Evolutionary conservation across 2,329 filamentous ascomycete species (phyloP).

Genomic region (Exophiala alcalophila): DNA sequence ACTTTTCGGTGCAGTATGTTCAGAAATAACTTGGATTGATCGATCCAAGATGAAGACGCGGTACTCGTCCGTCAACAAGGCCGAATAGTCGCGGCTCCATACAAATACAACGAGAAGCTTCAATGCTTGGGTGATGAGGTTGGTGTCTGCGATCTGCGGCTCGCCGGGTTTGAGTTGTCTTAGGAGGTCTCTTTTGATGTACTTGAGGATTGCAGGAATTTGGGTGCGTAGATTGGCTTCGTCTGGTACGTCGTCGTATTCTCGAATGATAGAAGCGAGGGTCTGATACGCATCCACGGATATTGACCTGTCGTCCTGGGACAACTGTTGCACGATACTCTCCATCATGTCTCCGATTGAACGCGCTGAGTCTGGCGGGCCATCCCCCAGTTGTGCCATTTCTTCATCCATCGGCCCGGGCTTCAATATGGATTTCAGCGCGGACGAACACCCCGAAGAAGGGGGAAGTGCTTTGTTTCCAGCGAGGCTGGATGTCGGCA

Average conservation of each 20-base stretch:
- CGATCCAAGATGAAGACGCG: constrained; percentile 76
- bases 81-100: constrained; percentile 67
- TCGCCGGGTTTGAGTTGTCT: constrained; percentile 34
- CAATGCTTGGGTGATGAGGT: constrained; percentile 72
- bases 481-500: constrained; percentile 36
- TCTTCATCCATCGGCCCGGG: constrained; percentile 43
- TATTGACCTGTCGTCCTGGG: constrained; percentile 66
- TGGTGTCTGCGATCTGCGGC: constrained; percentile 57
- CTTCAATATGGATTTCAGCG: constrained; percentile 79
- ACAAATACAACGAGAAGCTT: constrained; percentile 75
- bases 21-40: constrained; percentile 69
- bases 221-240: constrained; percentile 69
- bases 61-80: constrained; percentile 73
- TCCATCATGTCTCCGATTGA: constrained; percentile 56
- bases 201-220: constrained; percentile 73
- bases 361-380: constrained; percentile 5
- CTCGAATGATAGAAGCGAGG: constrained; percentile 70
- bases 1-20: constrained; percentile 68
- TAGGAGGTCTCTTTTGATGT: constrained; percentile 74
- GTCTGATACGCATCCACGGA: constrained; percentile 84
- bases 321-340: constrained; percentile 77
- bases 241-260: constrained; percentile 79
- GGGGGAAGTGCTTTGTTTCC: constrained; percentile 45
- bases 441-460: constrained; percentile 50
- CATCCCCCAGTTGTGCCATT: constrained; percentile 18